Percentiles rank a stretch among this genome's conserved stretches.
Conservation (phyloP, 108 stramenopile species). For the Nitzschia sp. region DNA sequence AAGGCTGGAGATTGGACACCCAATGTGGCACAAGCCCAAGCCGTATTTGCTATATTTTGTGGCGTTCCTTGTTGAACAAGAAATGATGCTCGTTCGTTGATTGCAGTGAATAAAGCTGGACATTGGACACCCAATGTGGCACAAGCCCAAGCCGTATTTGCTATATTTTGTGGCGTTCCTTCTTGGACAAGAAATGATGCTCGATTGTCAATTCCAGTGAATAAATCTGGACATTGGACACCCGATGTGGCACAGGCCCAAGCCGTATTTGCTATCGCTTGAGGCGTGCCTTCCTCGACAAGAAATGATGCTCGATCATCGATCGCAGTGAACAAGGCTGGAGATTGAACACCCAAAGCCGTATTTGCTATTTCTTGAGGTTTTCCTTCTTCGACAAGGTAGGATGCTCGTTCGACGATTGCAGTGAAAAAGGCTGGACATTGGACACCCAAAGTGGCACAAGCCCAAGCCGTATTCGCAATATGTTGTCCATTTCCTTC, state of each 20-base stretch:
- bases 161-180: too few species aligned
- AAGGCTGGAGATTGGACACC: too few species aligned
- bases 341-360: neutral
- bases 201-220: too few species aligned
- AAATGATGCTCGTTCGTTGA: too few species aligned
- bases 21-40: too few species aligned
- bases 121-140: too few species aligned
- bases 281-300: slow-evolving; percentile 6
- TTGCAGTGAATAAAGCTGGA: too few species aligned
- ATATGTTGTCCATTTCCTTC: slow-evolving; percentile 5
- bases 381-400: slow-evolving; percentile 4
- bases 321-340: neutral
- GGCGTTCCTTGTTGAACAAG: too few species aligned
- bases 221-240: too few species aligned
- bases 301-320: neutral
- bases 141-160: too few species aligned
- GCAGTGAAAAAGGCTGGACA: slow-evolving; percentile 7
- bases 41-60: too few species aligned
- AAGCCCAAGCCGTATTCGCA: slow-evolving; percentile 25
- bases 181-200: too few species aligned
- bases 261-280: slow-evolving; percentile 16
- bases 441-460: slow-evolving; percentile 5
- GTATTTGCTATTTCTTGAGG: slow-evolving; percentile 16
- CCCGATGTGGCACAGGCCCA: slow-evolving; percentile 37
- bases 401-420: neutral